Percentiles rank a stretch among this genome's conserved stretches.
Conservation (phyloP, 257 asterid species). For the Nicotiana obtusifolia region DNA sequence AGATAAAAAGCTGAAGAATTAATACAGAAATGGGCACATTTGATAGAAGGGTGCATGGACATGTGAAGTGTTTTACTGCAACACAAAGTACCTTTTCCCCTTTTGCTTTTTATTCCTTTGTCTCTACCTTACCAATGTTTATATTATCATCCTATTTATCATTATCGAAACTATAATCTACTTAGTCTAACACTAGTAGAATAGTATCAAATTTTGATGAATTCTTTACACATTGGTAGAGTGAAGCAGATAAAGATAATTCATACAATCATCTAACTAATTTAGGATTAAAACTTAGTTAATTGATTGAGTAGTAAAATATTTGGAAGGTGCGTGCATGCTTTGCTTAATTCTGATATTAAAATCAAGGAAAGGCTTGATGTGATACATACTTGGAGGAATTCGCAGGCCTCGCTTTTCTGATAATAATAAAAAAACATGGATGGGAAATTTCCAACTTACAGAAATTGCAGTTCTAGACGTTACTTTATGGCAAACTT, state of each 20-base stretch:
- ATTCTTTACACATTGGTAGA: not conserved
- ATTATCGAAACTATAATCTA: not conserved
- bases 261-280: not conserved
- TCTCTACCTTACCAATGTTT: slow-evolving; percentile 19
- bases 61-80: slow-evolving; percentile 15
- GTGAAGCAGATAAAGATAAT: not conserved
- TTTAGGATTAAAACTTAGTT: not conserved
- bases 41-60: not conserved
- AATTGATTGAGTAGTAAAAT: not conserved
- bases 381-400: not conserved
- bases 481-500: not conserved
- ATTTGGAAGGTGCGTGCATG: not conserved
- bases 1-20: slow-evolving; percentile 12
- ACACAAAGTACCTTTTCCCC: slow-evolving; percentile 33
- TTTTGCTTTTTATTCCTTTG: slow-evolving; percentile 42
- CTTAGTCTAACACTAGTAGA: not conserved
- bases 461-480: not conserved
- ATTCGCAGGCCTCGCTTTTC: not conserved
- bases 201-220: not conserved
- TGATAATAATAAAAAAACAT: not conserved
- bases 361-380: not conserved
- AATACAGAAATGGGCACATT: not conserved
- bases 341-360: not conserved
- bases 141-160: too few relatives aligned
- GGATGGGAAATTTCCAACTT: not conserved